Evolutionary conservation across 1,284 basidiomycete species (phyloP).

Genomic region (Microbotryum scabiosae): DNA sequence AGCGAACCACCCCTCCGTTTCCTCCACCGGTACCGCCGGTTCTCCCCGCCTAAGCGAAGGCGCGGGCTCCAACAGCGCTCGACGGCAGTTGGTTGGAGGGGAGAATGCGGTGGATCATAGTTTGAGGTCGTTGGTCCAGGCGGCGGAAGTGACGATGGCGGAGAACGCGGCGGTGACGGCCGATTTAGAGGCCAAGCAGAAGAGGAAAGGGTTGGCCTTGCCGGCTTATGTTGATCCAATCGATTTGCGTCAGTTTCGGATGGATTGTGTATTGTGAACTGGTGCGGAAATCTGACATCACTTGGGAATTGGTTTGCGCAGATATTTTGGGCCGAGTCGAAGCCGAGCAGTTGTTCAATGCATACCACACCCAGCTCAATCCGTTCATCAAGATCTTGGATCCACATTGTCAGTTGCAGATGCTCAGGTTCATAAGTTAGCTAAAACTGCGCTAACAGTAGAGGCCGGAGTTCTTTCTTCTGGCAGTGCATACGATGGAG

Average conservation of each 20-base stretch:
- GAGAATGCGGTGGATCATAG: neutral
- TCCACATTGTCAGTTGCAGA: constrained; percentile 43
- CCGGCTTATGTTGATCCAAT: neutral
- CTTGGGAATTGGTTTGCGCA: constrained; percentile 8
- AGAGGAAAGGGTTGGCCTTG: neutral
- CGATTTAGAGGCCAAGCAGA: neutral
- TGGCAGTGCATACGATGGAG: constrained; percentile 53
- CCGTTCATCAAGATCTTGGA: constrained; percentile 78
- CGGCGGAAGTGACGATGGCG: neutral
- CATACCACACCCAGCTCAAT: constrained; percentile 65
- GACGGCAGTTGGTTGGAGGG: neutral
- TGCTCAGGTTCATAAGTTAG: neutral
- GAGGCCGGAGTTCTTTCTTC: too few species aligned
- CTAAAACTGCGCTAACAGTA: neutral
- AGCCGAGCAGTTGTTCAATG: constrained; percentile 5
- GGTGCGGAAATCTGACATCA: neutral
- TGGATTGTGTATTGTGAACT: too few species aligned
- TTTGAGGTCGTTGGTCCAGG: neutral
- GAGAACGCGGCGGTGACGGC: neutral
- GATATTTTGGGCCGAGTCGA: constrained; percentile 14
- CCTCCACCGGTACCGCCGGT: neutral
- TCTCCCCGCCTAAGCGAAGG: neutral
- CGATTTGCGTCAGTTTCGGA: neutral
- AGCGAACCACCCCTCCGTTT: neutral
- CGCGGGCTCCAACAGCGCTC: neutral